A percentile compares a stretch with the other conserved stretches of the same genome.
phyloP scores from a whole-genome alignment of 768 basidiomycete species.

The Guyanaporus albipodus region DNA sequence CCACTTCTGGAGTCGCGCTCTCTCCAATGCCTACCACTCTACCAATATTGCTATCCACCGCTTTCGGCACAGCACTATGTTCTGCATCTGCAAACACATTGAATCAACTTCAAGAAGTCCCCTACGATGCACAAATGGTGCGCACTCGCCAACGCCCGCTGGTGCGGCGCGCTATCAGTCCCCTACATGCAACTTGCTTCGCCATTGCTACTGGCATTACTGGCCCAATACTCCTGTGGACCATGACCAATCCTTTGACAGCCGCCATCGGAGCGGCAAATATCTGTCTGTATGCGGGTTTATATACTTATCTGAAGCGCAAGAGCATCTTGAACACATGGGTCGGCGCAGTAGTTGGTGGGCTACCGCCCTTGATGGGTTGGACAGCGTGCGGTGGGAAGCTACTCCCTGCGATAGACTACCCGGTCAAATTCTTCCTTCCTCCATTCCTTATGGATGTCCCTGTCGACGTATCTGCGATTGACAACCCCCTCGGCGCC shows the following conservation, averaged over 20 bases:
- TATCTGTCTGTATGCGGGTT: conserved; percentile 83
- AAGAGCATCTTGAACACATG: conserved; percentile 83
- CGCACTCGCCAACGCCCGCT: conserved; percentile 87
- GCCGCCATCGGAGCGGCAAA: conserved; percentile 81
- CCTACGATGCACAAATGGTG: conserved; percentile 95
- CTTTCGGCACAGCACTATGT: conserved; percentile 86
- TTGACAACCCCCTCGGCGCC: conserved; percentile 81
- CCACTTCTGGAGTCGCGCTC: conserved; percentile 90
- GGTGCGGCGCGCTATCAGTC: conserved; percentile 77
- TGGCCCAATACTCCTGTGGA: conserved; percentile 75
- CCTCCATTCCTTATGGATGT: conserved; percentile 51
- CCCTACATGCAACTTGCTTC: conserved; percentile 80
- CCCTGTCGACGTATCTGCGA: conserved; percentile 42
- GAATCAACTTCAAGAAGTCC: conserved; percentile 93
- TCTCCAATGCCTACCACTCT: conserved; percentile 84
- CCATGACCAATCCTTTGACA: conserved; percentile 81
- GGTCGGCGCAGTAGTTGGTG: conserved; percentile 92
- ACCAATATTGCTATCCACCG: conserved; percentile 81
- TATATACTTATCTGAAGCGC: conserved; percentile 92
- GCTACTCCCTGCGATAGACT: conserved; percentile 58
- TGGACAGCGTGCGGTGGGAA: conserved; percentile 93
- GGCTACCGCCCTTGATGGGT: conserved; percentile 92
- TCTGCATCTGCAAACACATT: conserved; percentile 91
- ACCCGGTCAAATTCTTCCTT: conserved; percentile 58
- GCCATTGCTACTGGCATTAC: conserved; percentile 71